Evolutionary conservation across 139 green algal genomes (phyloP).

Genomic region (Micractinium sp.): DNA sequence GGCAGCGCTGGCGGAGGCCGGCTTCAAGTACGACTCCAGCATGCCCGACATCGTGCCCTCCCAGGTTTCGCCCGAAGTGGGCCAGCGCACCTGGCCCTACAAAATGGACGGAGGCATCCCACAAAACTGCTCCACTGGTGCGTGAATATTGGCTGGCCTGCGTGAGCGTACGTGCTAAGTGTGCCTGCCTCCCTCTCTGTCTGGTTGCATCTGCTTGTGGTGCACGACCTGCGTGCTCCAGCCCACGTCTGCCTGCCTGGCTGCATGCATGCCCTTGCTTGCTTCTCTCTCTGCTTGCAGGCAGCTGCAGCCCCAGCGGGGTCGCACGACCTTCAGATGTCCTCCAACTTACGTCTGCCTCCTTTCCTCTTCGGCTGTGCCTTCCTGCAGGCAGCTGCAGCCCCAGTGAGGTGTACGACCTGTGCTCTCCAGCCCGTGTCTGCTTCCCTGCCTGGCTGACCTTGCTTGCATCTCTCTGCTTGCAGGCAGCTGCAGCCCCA

Average conservation of each 20-base stretch:
- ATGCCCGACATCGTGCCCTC: neutral
- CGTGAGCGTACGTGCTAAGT: no score
- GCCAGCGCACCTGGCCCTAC: constrained; percentile 15
- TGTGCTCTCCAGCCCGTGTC: no score
- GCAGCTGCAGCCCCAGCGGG: neutral
- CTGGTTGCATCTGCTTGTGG: neutral
- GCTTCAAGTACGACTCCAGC: constrained; percentile 15
- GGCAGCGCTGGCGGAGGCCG: neutral
- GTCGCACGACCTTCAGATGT: no score
- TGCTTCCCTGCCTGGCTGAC: no score
- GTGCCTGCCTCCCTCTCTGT: no score
- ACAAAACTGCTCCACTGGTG: constrained; percentile 22
- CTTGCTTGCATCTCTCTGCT: neutral
- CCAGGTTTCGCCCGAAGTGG: neutral
- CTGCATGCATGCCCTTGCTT: no score
- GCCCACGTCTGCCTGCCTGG: no score
- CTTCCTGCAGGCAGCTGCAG: neutral
- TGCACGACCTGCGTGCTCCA: no score
- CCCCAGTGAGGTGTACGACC: no score
- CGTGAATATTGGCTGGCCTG: neutral
- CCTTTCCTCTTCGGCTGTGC: no score
- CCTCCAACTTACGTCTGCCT: no score
- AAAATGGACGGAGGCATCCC: constrained; percentile 13
- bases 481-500: constrained; percentile 12
- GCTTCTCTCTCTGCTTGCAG: neutral